Evolutionary conservation across 345 rosid genomes (phyloP).

Genomic region (Xanthoceras sorbifolium): DNA sequence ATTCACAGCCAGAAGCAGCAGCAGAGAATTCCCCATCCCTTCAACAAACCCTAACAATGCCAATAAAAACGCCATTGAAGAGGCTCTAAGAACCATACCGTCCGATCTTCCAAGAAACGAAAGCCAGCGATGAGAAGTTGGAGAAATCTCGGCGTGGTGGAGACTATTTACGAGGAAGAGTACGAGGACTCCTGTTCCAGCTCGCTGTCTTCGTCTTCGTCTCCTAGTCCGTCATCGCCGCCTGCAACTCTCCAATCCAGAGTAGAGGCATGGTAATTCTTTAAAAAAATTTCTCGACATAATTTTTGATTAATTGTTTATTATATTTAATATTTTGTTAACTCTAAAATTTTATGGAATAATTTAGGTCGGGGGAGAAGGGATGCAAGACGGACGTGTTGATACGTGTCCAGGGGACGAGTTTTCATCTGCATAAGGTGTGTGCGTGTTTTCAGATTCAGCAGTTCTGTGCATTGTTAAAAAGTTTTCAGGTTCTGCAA

Average conservation of each 20-base stretch:
- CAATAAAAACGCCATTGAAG: neutral
- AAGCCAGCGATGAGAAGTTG: constrained; percentile 44
- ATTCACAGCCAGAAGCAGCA: neutral
- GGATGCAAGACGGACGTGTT: constrained; percentile 54
- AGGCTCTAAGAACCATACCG: neutral
- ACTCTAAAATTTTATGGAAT: neutral
- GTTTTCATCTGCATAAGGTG: constrained; percentile 83
- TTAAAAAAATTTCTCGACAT: too few relatives aligned
- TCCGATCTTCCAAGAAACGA: neutral
- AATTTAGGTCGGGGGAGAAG: constrained; percentile 53
- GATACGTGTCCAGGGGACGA: constrained; percentile 62
- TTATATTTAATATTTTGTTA: neutral
- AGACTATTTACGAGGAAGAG: constrained; percentile 89
- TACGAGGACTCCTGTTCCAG: constrained; percentile 32
- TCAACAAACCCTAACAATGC: constrained; percentile 25
- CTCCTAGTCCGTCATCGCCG: constrained; percentile 35
- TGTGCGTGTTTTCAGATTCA: neutral
- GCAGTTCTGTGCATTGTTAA: neutral
- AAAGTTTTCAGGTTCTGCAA: neutral
- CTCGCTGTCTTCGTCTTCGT: constrained; percentile 36
- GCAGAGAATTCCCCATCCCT: constrained; percentile 25
- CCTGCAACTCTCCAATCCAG: constrained; percentile 52
- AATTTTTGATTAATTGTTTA: neutral
- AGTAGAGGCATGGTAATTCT: constrained; percentile 62
- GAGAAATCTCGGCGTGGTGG: constrained; percentile 63